Evolutionary conservation across 2,329 filamentous ascomycete genomes (phyloP), one percentile per base, ranked within the genome.

Genomic region (Emergomyces africanus): DNA sequence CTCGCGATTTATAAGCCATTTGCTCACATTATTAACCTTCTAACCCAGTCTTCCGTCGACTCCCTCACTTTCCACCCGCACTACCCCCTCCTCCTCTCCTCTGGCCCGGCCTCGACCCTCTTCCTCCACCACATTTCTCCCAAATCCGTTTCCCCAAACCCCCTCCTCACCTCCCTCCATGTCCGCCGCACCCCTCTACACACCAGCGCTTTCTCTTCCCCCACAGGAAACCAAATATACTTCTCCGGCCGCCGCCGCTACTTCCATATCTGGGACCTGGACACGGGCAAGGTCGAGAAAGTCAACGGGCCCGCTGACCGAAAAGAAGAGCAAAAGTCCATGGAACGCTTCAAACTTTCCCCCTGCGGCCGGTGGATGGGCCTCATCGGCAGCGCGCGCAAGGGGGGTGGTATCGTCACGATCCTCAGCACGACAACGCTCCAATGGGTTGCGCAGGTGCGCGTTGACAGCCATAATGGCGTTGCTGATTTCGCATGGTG

Each of bases 401-500:
- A 95, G 72, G 90, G 90, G 33, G 90, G 91, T 59, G 94, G 94
- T 66, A 80, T 89, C 58, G 81, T 99, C 74, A 96, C 96, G 71
- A 78, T 99, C 28, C 76, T 99, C 30, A 87, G 87, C 74, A 85
- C 87, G 1, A 78, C 76, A 28, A 92, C 91, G 0, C 84, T 88
- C 69, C 92, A 96, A 75, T 97, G 92, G 92, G 78, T 90, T 53
- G 83, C 87, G 0, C 85, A 92, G 64, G 89, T 88, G 15, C 82
- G 91, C 44, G 79, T 96, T 51, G 89, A 96, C 67, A 87, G 88
- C 64, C 81, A 83, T 54, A 86, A 90, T 56, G 91, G 91, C 42
- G 85, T 97, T 54, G 87, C 89, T 0, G 92, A 96, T 71, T 95
- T 96, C 68, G 84, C 83, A 1, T 99, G 94, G 94, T 96, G 91